Base-by-base conservation (phyloP, 345 rosid species). In the Xanthoceras sorbifolium region DNA sequence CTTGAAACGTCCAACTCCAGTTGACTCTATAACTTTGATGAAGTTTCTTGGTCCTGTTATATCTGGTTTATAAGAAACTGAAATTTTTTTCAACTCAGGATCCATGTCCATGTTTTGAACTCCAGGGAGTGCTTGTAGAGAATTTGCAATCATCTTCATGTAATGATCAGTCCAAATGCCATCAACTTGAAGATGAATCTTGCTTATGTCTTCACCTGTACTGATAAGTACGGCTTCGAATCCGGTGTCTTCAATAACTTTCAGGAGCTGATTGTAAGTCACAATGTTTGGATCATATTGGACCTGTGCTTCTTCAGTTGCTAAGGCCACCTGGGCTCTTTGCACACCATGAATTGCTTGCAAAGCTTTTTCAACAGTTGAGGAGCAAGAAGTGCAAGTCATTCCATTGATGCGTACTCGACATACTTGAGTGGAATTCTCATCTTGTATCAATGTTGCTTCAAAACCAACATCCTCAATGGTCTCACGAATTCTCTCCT, bases 321-420 rank as follows among this genome's bases (percentile, higher is more conserved):
- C 98, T 57, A 95, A 84, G 22, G 98, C 98, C 3, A 93, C 98
- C 67, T 80, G 93, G 29, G 90, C 96, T 71, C 84, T 90, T 25
- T 78, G 87, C 1, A 95, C 98, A 4, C 98, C 99, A 44, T 46
- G 70, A 77, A 89, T 72, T 5, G 86, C 81, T 86, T 84, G 90
- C 78, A 95, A 61, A 76, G 86, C 91, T 61, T 87, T 71, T 81
- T 95, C 99, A 9, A 90, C 82, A 5, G 96, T 85, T 55, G 96
- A 77, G 52, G 94, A 90, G 83, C 98, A 95, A 3, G 97, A 83
- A 20, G 96, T 86, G 85, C 99, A 92, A n/a, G 94, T 90, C 98
- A 95, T 95, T 81, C 99, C 96, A 12, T 78, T 90, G 23, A 93
- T 93, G 46, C 87, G 88, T n/a, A 95, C 86, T 3, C 94, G 77